These are phyloP conservation scores for Gnetum montanum DNA, from an alignment of 75 land plant genomes.

Conservation along the genomic window DNA sequence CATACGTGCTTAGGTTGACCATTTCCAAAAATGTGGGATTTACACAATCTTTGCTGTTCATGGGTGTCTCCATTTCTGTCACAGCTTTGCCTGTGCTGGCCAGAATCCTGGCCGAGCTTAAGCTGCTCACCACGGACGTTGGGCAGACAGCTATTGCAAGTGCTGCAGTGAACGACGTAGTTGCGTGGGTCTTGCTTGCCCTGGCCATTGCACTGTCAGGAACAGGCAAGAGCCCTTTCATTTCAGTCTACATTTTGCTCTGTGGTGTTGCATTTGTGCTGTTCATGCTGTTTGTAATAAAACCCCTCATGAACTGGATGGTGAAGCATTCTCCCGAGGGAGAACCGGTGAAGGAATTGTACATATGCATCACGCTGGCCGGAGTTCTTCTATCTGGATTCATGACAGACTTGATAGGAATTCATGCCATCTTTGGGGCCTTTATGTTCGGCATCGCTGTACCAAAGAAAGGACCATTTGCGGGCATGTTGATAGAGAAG, in stretches of 20 bases:
- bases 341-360: constrained; percentile 60
- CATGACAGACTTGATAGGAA: constrained; percentile 69
- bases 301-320: constrained; percentile 41
- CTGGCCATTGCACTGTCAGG: constrained; percentile 79
- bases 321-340: constrained; percentile 36
- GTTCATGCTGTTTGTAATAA: constrained; percentile 19
- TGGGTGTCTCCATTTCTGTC: constrained; percentile 83
- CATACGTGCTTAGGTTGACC: constrained; percentile 40
- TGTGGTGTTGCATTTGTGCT: constrained; percentile 43
- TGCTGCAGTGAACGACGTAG: constrained; percentile 87
- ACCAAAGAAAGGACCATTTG: constrained; percentile 75
- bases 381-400: constrained; percentile 60
- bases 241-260: constrained; percentile 60
- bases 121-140: constrained; percentile 77
- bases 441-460: constrained; percentile 68
- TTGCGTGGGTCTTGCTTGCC: constrained; percentile 81
- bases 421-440: constrained; percentile 83
- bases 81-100: constrained; percentile 91
- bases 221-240: constrained; percentile 31
- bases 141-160: constrained; percentile 86
- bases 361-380: constrained; percentile 50
- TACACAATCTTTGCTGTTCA: constrained; percentile 62
- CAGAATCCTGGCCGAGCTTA: constrained; percentile 79
- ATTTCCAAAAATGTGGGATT: constrained; percentile 31
- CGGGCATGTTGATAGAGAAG: constrained; percentile 67